Conservation (phyloP, 331 rosid species). For the Arachis monticola region DNA sequence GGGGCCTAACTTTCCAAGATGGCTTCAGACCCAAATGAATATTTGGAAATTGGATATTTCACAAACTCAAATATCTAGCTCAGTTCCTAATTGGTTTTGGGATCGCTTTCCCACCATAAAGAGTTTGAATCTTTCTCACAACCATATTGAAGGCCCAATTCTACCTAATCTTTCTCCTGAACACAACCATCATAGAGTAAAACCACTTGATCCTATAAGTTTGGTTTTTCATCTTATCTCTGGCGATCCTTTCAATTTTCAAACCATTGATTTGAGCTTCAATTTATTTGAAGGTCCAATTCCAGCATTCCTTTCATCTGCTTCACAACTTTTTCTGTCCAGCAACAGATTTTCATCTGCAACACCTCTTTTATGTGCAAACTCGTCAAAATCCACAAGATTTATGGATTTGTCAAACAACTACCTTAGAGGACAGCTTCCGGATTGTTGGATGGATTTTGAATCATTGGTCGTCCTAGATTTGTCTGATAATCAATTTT, state of each 20-base stretch:
- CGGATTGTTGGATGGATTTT: constrained; percentile 22
- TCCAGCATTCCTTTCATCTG: not conserved
- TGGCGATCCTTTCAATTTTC: not conserved
- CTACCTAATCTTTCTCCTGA: not conserved
- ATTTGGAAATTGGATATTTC: not conserved
- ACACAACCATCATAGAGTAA: too few species aligned
- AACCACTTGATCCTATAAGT: too few species aligned
- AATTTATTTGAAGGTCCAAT: not conserved
- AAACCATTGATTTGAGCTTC: not conserved
- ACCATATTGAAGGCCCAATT: not conserved
- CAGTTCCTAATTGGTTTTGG: not conserved
- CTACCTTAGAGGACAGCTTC: not conserved
- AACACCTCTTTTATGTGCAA: not conserved
- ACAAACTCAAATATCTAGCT: not conserved
- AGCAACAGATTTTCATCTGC: not conserved
- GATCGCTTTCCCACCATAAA: not conserved
- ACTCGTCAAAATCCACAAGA: rapidly evolving
- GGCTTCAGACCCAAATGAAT: not conserved
- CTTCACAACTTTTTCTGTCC: not conserved
- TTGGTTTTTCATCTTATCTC: too few species aligned
- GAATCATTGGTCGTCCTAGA: not conserved
- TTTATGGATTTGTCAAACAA: not conserved
- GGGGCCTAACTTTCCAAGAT: not conserved
- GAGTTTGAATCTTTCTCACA: constrained; percentile 7
- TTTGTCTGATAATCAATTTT: constrained; percentile 32